Conservation (phyloP, 2,329 filamentous ascomycete species). For the Fusarium devonianum region DNA sequence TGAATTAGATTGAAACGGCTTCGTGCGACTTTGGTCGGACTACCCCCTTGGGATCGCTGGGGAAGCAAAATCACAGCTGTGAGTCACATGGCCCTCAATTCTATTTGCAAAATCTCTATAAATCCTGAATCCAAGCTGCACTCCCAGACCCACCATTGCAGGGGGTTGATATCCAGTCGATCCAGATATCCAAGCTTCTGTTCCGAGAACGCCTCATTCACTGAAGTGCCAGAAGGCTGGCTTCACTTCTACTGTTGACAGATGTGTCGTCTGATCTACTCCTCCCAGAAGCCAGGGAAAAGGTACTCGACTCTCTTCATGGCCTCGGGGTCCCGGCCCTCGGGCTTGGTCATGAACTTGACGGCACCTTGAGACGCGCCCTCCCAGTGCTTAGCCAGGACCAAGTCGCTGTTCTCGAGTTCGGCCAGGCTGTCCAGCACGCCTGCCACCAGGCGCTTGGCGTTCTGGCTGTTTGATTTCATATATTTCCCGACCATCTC, state of each 20-base stretch:
- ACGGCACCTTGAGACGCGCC: constrained; percentile 80
- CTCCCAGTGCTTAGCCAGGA: constrained; percentile 82
- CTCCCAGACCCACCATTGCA: background rate
- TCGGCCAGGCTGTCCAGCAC: constrained; percentile 86
- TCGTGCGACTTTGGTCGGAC: constrained; percentile 9
- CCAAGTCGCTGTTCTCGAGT: constrained; percentile 76
- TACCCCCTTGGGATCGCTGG: constrained; percentile 9
- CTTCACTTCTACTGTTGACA: constrained; percentile 1
- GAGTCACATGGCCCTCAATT: constrained; percentile 8
- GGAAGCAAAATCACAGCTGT: constrained; percentile 6
- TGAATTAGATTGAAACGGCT: constrained; percentile 5
- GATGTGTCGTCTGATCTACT: constrained; percentile 26
- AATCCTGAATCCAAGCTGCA: constrained; percentile 24
- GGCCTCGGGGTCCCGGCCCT: constrained; percentile 75
- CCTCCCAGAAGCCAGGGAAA: constrained; percentile 79
- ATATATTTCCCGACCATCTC: constrained; percentile 98
- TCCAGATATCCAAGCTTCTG: constrained; percentile 7
- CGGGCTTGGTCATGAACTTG: constrained; percentile 80
- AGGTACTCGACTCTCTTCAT: constrained; percentile 84
- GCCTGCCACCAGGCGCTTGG: constrained; percentile 81
- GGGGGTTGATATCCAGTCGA: constrained; percentile 2
- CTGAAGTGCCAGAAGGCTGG: constrained; percentile 10
- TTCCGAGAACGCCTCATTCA: constrained; percentile 23
- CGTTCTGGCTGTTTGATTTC: constrained; percentile 90
- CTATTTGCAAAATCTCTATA: constrained; percentile 12